A percentile compares a stretch with the other conserved stretches of the same genome.
Conservation (phyloP, 2,329 filamentous ascomycete species). For the Eurotiales sp. region DNA sequence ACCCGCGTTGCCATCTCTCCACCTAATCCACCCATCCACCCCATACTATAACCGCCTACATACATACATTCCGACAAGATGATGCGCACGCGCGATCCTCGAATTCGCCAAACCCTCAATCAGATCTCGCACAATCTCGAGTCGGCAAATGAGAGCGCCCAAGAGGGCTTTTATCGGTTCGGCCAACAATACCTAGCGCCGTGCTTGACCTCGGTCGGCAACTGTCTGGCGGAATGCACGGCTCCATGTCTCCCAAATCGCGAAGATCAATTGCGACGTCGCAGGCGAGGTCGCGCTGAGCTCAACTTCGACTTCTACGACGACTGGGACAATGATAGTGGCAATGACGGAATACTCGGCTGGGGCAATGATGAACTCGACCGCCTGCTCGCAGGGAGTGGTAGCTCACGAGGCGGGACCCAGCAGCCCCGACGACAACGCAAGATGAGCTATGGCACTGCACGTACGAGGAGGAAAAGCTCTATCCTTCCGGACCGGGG, state of each 20-base stretch:
- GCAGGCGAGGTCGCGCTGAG: constrained; percentile 67
- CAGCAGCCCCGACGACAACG: constrained; percentile 69
- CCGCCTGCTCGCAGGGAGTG: constrained; percentile 69
- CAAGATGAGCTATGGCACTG: constrained; percentile 87
- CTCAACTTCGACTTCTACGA: constrained; percentile 96
- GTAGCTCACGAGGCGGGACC: constrained; percentile 34
- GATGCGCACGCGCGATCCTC: constrained; percentile 69
- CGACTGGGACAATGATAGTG: constrained; percentile 76
- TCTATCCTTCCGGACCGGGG: constrained; percentile 52
- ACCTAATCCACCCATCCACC: background rate
- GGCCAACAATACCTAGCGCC: constrained; percentile 80
- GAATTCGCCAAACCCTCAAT: constrained; percentile 89
- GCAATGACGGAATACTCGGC: constrained; percentile 59
- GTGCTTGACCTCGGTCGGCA: constrained; percentile 66
- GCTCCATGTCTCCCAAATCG: constrained; percentile 64
- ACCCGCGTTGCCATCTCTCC: background rate
- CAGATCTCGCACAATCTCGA: constrained; percentile 89
- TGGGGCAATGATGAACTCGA: constrained; percentile 88
- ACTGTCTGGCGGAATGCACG: constrained; percentile 66
- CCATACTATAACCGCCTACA: background rate
- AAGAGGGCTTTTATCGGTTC: constrained; percentile 84
- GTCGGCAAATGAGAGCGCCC: constrained; percentile 84
- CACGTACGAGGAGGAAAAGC: constrained; percentile 58
- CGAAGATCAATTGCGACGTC: constrained; percentile 66
- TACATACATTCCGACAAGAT: constrained; percentile 33